Evolutionary conservation across 306 rosid species (phyloP), one percentile per base, ranked within the genome.

Genomic region (Casuarina cunninghamiana): DNA sequence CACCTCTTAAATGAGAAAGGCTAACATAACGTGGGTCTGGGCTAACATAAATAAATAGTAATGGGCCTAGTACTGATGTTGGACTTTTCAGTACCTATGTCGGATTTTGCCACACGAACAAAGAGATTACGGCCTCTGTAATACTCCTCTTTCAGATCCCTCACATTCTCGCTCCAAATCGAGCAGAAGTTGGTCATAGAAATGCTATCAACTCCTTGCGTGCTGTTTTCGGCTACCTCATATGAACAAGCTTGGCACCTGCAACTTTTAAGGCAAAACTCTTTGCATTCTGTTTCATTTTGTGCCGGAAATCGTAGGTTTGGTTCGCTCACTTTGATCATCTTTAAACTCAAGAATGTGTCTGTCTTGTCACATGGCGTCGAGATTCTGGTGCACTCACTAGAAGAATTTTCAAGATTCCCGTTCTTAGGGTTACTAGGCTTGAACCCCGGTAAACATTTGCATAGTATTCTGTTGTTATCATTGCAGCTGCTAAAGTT

Each of bases 371-470:
- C 63, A 57, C 38, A 42, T 8, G 48, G 3, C 0, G 17, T 0
- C 0, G 79, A 5, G 32, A 8, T 32, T 68, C 86, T 83, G 0
- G 0, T 3, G 16, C 95, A 88, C 17, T 85, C 91, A 3, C 1
- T 38, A 0, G 60, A 77, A 39, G 26, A 75, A 5, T 26, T 78
- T 72, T 69, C 50, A 43, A 17, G 45, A 0, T 65, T 0, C 76
- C 72, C 65, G 15, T 17, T 10, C 3, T 49, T 44, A 2, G 4
- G 6, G 8, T 3, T 7, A 6, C 0, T 44, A 0, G 65, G 82
- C 1, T 5, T 6, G 35, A 87, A 90, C 35, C 91, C 87, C 0
- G 88, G 93, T 65, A 90, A 81, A 39, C 90, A 90, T 42, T 78
- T 83, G 81, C 93, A 87, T 1, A 0, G 0, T 1, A 0, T 0